phyloP scores from a whole-genome alignment of 1,284 basidiomycete genomes.

The Moesziomyces globuligerus region DNA sequence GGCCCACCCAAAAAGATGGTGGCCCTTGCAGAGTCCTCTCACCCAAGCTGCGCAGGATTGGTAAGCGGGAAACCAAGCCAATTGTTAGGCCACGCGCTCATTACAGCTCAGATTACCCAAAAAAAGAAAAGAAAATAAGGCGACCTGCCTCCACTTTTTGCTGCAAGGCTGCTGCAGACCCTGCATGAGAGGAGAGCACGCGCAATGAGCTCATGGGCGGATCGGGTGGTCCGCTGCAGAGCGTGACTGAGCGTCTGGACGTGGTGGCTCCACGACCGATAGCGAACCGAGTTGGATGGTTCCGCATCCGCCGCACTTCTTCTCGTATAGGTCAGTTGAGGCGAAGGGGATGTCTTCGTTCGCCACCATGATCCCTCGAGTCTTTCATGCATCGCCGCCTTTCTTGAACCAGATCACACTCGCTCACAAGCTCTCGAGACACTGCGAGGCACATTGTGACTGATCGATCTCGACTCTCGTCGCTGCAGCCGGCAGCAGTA shows the following conservation, averaged over 20 bases:
- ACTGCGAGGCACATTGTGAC: background rate
- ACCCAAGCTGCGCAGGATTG: constrained; percentile 31
- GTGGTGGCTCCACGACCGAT: no score
- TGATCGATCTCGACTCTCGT: no score
- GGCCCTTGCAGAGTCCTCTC: constrained; percentile 24
- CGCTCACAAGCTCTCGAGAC: no score
- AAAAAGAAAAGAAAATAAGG: background rate
- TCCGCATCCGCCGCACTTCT: background rate
- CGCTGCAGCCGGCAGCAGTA: background rate
- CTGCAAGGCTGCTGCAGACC: constrained; percentile 29
- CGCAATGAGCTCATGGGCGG: constrained; percentile 32
- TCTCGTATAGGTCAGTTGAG: background rate
- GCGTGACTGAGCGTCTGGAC: background rate
- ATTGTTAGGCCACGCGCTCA: constrained; percentile 1
- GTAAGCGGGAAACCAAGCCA: constrained; percentile 26
- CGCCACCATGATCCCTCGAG: background rate
- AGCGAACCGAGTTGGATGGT: no score
- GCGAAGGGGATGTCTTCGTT: no score
- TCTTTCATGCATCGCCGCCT: no score
- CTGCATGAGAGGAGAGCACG: constrained; percentile 24
- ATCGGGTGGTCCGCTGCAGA: background rate
- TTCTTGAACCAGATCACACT: background rate
- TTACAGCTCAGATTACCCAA: no score
- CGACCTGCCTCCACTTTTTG: constrained; percentile 16
- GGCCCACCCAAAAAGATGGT: constrained; percentile 6